A percentile compares a stretch with the other conserved stretches of the same genome.
These are phyloP conservation scores for Geotrichum europaeum DNA, from an alignment of 1,139 yeast genomes.

Conservation along the genomic window DNA sequence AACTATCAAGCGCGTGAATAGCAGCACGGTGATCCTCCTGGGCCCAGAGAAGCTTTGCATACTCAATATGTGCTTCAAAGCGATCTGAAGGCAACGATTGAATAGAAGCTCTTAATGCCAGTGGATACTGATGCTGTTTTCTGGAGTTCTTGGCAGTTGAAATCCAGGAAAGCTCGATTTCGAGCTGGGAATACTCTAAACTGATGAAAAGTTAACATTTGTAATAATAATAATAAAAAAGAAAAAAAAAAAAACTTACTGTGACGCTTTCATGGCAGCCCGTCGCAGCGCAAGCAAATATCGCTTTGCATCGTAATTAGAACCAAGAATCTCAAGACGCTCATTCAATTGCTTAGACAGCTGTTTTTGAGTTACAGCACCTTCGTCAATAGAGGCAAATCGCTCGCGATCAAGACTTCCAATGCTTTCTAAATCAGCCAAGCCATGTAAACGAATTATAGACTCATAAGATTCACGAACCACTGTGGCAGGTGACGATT, in stretches of 20 bases:
- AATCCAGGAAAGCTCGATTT: conserved; percentile 50
- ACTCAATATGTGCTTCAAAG: conserved; percentile 62
- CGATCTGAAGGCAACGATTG: conserved; percentile 50
- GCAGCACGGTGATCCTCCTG: conserved; percentile 90
- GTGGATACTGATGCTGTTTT: conserved; percentile 60
- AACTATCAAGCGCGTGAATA: conserved; percentile 55
- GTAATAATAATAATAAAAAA: background rate
- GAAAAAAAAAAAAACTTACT: conserved; percentile 5
- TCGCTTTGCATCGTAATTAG: conserved; percentile 35
- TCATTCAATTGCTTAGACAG: conserved; percentile 24
- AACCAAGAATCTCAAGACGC: conserved; percentile 32
- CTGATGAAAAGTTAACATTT: conserved; percentile 22
- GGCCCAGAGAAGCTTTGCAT: conserved; percentile 82
- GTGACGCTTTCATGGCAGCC: conserved; percentile 42
- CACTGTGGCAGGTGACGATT: conserved; percentile 57
- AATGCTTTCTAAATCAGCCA: conserved; percentile 52
- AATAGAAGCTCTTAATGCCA: conserved; percentile 68
- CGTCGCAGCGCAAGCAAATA: conserved; percentile 35
- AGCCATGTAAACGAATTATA: conserved; percentile 61
- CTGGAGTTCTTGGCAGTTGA: conserved; percentile 63
- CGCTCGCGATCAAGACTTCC: conserved; percentile 24
- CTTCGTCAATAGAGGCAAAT: conserved; percentile 24
- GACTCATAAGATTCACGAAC: conserved; percentile 51
- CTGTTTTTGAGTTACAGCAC: conserved; percentile 23
- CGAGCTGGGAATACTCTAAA: conserved; percentile 37